Percentiles rank a stretch among this genome's conserved stretches.
Conservation (phyloP, 257 asterid species). For the Penstemon barbatus region DNA sequence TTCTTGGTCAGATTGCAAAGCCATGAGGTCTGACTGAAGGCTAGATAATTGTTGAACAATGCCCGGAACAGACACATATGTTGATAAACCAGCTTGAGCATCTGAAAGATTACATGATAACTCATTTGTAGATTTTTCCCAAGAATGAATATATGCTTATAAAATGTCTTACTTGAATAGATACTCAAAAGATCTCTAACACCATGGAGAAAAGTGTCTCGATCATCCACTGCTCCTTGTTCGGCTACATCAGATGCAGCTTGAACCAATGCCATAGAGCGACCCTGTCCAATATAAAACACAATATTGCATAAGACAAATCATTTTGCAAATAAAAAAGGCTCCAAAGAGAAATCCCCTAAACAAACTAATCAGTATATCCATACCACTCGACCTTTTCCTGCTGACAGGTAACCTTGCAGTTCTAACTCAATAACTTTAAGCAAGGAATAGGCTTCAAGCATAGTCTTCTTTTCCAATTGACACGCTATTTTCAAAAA, state of each 20-base stretch:
- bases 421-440: slow-evolving; percentile 89
- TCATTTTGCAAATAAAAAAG: background rate
- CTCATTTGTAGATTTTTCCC: background rate
- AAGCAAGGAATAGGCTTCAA: slow-evolving; percentile 86
- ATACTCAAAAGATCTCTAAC: slow-evolving; percentile 93
- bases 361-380: slow-evolving; percentile 16
- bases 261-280: slow-evolving; percentile 74
- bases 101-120: slow-evolving; percentile 42
- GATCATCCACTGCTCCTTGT: slow-evolving; percentile 98
- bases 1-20: slow-evolving; percentile 90
- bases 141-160: slow-evolving; percentile 30
- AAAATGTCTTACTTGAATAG: slow-evolving; percentile 73
- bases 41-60: slow-evolving; percentile 83
- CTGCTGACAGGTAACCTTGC: slow-evolving; percentile 89
- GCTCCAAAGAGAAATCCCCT: slow-evolving; percentile 8
- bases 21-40: slow-evolving; percentile 80
- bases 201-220: slow-evolving; percentile 92
- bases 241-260: slow-evolving; percentile 92
- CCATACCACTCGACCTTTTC: slow-evolving; percentile 89
- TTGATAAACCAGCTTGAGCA: slow-evolving; percentile 87
- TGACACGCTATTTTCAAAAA: slow-evolving; percentile 91
- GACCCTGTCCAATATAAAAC: slow-evolving; percentile 45
- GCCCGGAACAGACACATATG: slow-evolving; percentile 95
- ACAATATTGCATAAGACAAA: slow-evolving; percentile 8
- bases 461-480: slow-evolving; percentile 92